phyloP scores from a whole-genome alignment of 179 eudicot genomes.

The Camellia oleifera region DNA sequence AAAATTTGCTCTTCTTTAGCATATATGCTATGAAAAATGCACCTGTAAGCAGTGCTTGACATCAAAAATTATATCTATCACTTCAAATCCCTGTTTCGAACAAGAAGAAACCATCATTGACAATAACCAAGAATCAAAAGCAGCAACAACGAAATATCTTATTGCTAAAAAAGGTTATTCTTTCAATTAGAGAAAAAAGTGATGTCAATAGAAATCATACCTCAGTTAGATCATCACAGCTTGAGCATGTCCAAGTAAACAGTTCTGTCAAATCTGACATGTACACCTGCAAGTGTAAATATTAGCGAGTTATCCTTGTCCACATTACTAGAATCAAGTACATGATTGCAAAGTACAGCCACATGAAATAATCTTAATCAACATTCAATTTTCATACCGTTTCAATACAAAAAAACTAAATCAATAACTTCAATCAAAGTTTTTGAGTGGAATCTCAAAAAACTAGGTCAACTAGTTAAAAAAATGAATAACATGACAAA shows the following conservation, averaged over 20 bases:
- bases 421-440: neutral
- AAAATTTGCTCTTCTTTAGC: neutral
- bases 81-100: conserved; percentile 73
- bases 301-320: neutral
- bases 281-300: conserved; percentile 59
- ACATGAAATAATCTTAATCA: neutral
- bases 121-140: neutral
- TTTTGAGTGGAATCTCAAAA: neutral
- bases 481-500: neutral
- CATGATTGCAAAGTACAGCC: neutral
- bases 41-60: conserved; percentile 92
- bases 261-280: conserved; percentile 91
- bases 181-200: neutral
- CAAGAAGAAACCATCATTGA: neutral
- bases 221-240: conserved; percentile 75
- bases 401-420: neutral
- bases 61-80: conserved; percentile 87
- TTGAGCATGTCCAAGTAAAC: conserved; percentile 90
- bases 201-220: conserved; percentile 26
- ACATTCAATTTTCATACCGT: neutral
- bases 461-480: conserved; percentile 6
- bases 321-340: conserved; percentile 4
- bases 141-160: neutral
- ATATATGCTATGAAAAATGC: conserved; percentile 8
- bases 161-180: neutral